A percentile compares a stretch with the other conserved stretches of the same genome.
Conservation (phyloP, 345 rosid species). For the Eucalyptus polyanthemos region DNA sequence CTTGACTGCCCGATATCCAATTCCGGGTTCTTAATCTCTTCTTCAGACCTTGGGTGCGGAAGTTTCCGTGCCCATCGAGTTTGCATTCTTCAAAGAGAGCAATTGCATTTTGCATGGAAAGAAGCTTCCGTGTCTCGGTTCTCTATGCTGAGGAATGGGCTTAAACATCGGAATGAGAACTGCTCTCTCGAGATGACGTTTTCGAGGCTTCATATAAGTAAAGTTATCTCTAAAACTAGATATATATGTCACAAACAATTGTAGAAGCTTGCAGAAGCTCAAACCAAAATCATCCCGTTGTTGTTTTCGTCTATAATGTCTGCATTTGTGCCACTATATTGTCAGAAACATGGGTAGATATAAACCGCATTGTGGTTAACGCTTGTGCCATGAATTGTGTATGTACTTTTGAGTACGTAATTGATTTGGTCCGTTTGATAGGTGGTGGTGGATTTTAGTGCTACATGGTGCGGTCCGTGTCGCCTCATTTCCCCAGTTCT, state of each 20-base stretch:
- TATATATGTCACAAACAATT: background rate
- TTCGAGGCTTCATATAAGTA: background rate
- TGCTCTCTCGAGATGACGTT: background rate
- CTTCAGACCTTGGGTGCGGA: background rate
- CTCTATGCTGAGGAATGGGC: background rate
- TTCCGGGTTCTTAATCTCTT: background rate
- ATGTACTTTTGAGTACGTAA: background rate
- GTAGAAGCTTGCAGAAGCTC: background rate
- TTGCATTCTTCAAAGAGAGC: background rate
- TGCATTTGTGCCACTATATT: background rate
- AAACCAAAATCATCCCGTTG: background rate
- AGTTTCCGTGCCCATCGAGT: background rate
- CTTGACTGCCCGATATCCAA: background rate
- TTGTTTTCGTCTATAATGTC: background rate
- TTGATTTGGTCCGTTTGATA: background rate
- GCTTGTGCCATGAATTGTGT: background rate
- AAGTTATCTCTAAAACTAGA: background rate
- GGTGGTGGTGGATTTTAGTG: conserved; percentile 67
- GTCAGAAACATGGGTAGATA: background rate
- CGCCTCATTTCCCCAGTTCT: conserved; percentile 57
- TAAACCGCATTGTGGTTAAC: background rate
- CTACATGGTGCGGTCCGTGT: conserved; percentile 78
- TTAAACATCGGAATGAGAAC: background rate
- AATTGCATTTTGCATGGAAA: background rate
- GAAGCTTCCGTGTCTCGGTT: background rate